Conservation (phyloP, 1,284 basidiomycete species). For the Trametes versicolor region DNA sequence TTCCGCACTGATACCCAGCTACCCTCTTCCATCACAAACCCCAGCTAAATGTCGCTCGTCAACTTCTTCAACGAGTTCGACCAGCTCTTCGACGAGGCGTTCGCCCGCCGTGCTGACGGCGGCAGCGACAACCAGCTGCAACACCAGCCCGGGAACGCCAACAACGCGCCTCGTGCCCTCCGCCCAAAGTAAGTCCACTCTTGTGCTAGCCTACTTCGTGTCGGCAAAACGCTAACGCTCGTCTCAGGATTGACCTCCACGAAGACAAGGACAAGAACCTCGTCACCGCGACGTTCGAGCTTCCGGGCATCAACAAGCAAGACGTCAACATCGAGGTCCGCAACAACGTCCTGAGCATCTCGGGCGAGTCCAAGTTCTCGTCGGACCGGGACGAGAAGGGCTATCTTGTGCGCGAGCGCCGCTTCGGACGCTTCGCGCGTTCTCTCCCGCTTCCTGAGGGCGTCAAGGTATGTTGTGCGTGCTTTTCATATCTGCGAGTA, state of each 20-base stretch:
- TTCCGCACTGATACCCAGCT: neutral
- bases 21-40: constrained; percentile 5
- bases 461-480: constrained; percentile 48
- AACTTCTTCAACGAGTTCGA: constrained; percentile 52
- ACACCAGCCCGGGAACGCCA: constrained; percentile 14
- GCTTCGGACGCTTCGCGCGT: constrained; percentile 54
- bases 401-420: constrained; percentile 55
- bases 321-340: constrained; percentile 54
- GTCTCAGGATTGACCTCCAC: constrained; percentile 57
- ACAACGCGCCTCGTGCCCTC: constrained; percentile 23
- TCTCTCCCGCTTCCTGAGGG: constrained; percentile 53
- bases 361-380: constrained; percentile 50
- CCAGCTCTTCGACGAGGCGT: constrained; percentile 55
- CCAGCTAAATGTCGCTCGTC: constrained; percentile 29
- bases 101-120: constrained; percentile 38
- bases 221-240: constrained; percentile 3
- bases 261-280: constrained; percentile 51
- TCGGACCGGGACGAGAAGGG: constrained; percentile 49
- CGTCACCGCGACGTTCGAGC: constrained; percentile 58
- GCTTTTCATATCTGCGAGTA: neutral
- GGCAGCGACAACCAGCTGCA: constrained; percentile 14
- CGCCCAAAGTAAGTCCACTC: constrained; percentile 41
- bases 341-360: constrained; percentile 51
- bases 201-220: neutral
- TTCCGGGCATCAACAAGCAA: constrained; percentile 56